Evolutionary conservation across 2,329 filamentous ascomycete species (phyloP).

Genomic region (Elsinoe perseae): DNA sequence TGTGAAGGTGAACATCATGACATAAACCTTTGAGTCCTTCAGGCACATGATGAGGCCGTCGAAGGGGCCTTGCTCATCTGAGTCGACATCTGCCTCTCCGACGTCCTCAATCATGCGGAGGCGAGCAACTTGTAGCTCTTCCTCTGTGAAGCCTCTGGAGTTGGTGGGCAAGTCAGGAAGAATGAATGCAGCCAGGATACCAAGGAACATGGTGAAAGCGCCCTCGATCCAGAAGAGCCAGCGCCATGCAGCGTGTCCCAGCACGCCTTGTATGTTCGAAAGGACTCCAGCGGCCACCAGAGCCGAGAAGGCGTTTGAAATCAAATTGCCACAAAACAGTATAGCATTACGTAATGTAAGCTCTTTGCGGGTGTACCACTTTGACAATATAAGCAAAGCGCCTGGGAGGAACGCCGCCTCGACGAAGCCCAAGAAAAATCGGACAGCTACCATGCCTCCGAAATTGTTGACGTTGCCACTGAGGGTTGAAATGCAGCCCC

Average conservation of each 20-base stretch:
- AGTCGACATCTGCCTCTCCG: conserved; percentile 30
- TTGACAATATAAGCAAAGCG: conserved; percentile 31
- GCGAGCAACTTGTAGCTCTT: conserved; percentile 33
- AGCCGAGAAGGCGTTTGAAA: conserved; percentile 61
- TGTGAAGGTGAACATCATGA: conserved; percentile 16
- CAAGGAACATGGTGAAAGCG: conserved; percentile 54
- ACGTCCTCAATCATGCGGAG: conserved; percentile 31
- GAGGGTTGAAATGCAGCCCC: conserved; percentile 34
- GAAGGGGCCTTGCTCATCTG: conserved; percentile 39
- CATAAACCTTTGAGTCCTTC: conserved; percentile 23
- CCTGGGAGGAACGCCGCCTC: conserved; percentile 38
- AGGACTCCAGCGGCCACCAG: conserved; percentile 51
- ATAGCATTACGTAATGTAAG: conserved; percentile 23
- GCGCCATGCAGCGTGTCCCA: conserved; percentile 51
- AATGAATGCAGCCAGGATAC: conserved; percentile 50
- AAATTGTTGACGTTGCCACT: conserved; percentile 31
- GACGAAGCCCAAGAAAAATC: conserved; percentile 36
- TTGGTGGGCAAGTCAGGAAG: conserved; percentile 37
- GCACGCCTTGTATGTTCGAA: conserved; percentile 51
- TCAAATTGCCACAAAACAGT: conserved; percentile 24
- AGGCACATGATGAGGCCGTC: conserved; percentile 21
- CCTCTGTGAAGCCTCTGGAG: conserved; percentile 30
- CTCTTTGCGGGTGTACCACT: conserved; percentile 46
- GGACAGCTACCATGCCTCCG: conserved; percentile 30
- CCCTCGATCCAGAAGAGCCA: conserved; percentile 40